A percentile compares a stretch with the other conserved stretches of the same genome.
These are phyloP conservation scores for Orobanche coerulescens DNA, from an alignment of 257 asterid species.

Conservation along the genomic window DNA sequence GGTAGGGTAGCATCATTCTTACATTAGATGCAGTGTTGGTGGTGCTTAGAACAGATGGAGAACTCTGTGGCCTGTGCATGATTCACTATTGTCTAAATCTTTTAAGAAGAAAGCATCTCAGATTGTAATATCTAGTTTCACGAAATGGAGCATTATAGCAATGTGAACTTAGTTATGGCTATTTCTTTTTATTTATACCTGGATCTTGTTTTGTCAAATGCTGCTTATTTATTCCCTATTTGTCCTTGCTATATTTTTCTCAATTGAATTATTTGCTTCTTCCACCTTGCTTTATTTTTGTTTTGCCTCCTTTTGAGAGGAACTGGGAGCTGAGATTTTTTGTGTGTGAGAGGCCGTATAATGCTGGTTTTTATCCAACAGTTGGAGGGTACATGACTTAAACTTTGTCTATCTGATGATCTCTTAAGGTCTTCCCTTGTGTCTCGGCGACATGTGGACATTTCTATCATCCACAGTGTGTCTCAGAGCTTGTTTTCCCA, in stretches of 20 bases:
- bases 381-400: constrained; percentile 12
- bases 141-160: neutral
- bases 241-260: neutral
- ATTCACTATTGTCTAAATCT: too few species aligned
- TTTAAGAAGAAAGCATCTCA: too few species aligned
- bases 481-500: constrained; percentile 41
- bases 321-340: too few species aligned
- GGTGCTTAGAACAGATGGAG: too few species aligned
- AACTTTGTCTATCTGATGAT: constrained; percentile 18
- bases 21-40: too few species aligned
- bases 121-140: too few species aligned
- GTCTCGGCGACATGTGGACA: constrained; percentile 76
- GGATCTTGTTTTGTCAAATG: neutral
- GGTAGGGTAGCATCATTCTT: too few species aligned
- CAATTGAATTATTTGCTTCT: too few species aligned
- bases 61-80: too few species aligned
- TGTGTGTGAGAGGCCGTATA: neutral
- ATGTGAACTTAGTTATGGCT: neutral
- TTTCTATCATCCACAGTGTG: constrained; percentile 64
- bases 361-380: constrained; percentile 2
- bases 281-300: too few species aligned
- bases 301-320: too few species aligned
- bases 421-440: constrained; percentile 58
- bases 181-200: neutral
- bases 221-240: neutral